phyloP scores from a whole-genome alignment of 768 basidiomycete species.

The Leccinum longicurvipes region DNA sequence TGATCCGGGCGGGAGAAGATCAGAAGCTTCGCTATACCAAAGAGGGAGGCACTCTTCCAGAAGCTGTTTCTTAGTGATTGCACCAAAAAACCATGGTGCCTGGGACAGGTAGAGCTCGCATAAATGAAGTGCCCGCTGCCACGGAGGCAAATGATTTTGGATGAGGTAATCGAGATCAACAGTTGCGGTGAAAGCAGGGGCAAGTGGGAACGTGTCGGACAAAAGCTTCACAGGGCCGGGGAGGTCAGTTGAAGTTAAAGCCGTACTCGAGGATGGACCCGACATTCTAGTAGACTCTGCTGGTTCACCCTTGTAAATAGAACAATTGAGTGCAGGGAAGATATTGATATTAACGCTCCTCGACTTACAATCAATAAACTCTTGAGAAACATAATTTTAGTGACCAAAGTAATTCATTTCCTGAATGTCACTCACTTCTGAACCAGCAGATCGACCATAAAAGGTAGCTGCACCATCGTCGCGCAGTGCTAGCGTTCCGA shows the following conservation, averaged over 20 bases:
- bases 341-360: background rate
- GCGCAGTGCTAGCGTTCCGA: constrained; percentile 65
- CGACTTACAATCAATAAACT: constrained; percentile 54
- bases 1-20: constrained; percentile 24
- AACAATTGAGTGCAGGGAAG: background rate
- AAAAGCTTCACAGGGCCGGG: constrained; percentile 25
- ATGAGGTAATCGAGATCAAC: constrained; percentile 47
- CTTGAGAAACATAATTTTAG: constrained; percentile 28
- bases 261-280: background rate
- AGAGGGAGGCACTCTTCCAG: constrained; percentile 63
- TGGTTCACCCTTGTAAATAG: constrained; percentile 23
- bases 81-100: constrained; percentile 78
- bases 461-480: constrained; percentile 71
- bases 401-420: constrained; percentile 14
- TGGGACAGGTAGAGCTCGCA: constrained; percentile 72
- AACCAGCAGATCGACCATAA: constrained; percentile 68
- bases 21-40: constrained; percentile 56
- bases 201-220: constrained; percentile 49
- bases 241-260: constrained; percentile 15
- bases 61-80: constrained; percentile 60
- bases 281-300: constrained; percentile 1
- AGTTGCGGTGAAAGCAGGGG: constrained; percentile 33
- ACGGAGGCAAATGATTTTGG: constrained; percentile 52
- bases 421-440: constrained; percentile 51
- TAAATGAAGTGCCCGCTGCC: constrained; percentile 54